These are phyloP conservation scores for Solanum tacnaense DNA, from an alignment of 257 asterid genomes.

Conservation along the genomic window DNA sequence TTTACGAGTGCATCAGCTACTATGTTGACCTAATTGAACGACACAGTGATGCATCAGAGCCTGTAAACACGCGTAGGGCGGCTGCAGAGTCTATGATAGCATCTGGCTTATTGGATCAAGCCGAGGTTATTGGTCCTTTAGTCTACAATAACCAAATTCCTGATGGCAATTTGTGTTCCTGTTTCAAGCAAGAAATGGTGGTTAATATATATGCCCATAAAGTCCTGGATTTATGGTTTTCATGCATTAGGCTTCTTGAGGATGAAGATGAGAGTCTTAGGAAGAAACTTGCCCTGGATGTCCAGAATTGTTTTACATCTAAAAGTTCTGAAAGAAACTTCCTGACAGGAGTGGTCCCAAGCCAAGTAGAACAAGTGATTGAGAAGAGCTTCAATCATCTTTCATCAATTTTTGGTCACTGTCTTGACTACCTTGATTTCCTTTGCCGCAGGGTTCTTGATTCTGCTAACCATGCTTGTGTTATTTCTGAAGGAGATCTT, in stretches of 20 bases:
- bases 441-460: slow-evolving; percentile 58
- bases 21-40: slow-evolving; percentile 50
- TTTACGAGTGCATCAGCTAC: slow-evolving; percentile 38
- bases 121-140: slow-evolving; percentile 37
- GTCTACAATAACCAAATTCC: slow-evolving; percentile 19
- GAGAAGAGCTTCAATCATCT: slow-evolving; percentile 68
- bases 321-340: neutral
- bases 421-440: slow-evolving; percentile 53
- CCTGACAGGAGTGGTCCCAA: slow-evolving; percentile 30
- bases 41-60: slow-evolving; percentile 60
- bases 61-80: slow-evolving; percentile 69
- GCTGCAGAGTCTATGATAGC: slow-evolving; percentile 84
- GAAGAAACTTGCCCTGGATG: slow-evolving; percentile 57
- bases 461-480: slow-evolving; percentile 35
- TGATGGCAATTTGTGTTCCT: slow-evolving; percentile 11
- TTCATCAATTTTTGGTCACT: slow-evolving; percentile 53
- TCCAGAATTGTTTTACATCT: slow-evolving; percentile 45
- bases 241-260: slow-evolving; percentile 74
- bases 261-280: slow-evolving; percentile 82
- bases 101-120: slow-evolving; percentile 63
- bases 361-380: slow-evolving; percentile 88
- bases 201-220: slow-evolving; percentile 37
- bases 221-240: slow-evolving; percentile 61
- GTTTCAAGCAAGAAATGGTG: slow-evolving; percentile 26
- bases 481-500: slow-evolving; percentile 53